These are phyloP conservation scores for Ichthyophthirius multifiliis DNA, from an alignment of 169 alveolate genomes.

Conservation along the genomic window DNA sequence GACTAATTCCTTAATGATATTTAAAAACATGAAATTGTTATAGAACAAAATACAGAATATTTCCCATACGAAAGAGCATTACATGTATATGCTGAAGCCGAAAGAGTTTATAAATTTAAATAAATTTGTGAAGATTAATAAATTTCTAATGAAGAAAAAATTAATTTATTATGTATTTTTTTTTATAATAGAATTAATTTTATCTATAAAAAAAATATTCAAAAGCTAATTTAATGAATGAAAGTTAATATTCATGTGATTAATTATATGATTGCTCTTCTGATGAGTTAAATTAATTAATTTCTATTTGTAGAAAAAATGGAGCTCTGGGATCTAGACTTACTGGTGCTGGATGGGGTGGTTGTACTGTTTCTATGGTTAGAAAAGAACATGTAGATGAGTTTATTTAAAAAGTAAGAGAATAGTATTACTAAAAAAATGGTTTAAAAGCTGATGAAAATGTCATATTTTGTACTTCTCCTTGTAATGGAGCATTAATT, in stretches of 20 bases:
- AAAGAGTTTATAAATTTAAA: constrained; percentile 65
- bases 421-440: constrained; percentile 45
- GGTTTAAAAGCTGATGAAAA: neutral
- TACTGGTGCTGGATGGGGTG: constrained; percentile 92
- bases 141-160: constrained; percentile 13
- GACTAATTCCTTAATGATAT: constrained; percentile 37
- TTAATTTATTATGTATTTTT: constrained; percentile 63
- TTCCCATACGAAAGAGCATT: constrained; percentile 62
- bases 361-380: constrained; percentile 79
- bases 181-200: too few relatives aligned
- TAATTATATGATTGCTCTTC: constrained; percentile 73
- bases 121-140: constrained; percentile 27
- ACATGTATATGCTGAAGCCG: constrained; percentile 76
- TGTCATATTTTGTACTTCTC: neutral
- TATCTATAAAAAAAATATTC: too few relatives aligned
- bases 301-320: constrained; percentile 44
- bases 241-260: constrained; percentile 59
- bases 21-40: constrained; percentile 49
- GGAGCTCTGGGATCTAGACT: constrained; percentile 84
- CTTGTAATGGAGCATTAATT: neutral
- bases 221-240: constrained; percentile 66
- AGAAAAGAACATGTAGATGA: constrained; percentile 20
- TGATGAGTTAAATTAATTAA: constrained; percentile 65
- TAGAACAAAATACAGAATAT: constrained; percentile 41
- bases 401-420: constrained; percentile 41